A percentile compares a stretch with the other conserved stretches of the same genome.
These are phyloP conservation scores for Triticum urartu DNA, from an alignment of 176 grass and related monocot genomes.

Conservation along the genomic window DNA sequence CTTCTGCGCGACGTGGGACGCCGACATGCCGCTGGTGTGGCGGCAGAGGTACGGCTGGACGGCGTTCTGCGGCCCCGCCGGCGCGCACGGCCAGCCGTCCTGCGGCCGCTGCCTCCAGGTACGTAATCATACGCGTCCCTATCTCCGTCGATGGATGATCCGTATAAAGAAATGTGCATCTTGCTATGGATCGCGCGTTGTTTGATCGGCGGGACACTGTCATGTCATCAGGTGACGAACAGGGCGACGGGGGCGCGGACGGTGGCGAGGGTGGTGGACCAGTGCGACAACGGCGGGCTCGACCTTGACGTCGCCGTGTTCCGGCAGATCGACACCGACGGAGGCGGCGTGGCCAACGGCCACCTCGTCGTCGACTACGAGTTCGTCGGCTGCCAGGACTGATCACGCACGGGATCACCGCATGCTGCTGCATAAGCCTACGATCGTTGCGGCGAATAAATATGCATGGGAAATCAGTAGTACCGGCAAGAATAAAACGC, in stretches of 20 bases:
- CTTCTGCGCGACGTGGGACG: constrained; percentile 67
- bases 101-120: constrained; percentile 65
- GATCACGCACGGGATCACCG: neutral
- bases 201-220: too few species aligned
- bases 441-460: neutral
- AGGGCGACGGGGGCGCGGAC: constrained; percentile 16
- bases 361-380: constrained; percentile 55
- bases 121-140: too few species aligned
- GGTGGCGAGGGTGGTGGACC: constrained; percentile 66
- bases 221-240: constrained; percentile 41
- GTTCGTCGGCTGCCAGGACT: constrained; percentile 47
- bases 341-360: constrained; percentile 27
- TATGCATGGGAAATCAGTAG: neutral
- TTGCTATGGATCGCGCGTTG: too few species aligned
- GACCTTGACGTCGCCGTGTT: constrained; percentile 72
- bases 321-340: constrained; percentile 55
- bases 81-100: constrained; percentile 35
- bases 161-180: too few species aligned
- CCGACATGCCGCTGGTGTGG: constrained; percentile 51
- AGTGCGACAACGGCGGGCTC: constrained; percentile 67
- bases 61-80: constrained; percentile 65
- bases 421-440: neutral
- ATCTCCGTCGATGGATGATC: neutral
- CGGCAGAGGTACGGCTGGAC: constrained; percentile 58
- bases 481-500: neutral